Base-by-base conservation (phyloP, 2,329 filamentous ascomycete genomes). In the Hypoxylon rubiginosum region DNA sequence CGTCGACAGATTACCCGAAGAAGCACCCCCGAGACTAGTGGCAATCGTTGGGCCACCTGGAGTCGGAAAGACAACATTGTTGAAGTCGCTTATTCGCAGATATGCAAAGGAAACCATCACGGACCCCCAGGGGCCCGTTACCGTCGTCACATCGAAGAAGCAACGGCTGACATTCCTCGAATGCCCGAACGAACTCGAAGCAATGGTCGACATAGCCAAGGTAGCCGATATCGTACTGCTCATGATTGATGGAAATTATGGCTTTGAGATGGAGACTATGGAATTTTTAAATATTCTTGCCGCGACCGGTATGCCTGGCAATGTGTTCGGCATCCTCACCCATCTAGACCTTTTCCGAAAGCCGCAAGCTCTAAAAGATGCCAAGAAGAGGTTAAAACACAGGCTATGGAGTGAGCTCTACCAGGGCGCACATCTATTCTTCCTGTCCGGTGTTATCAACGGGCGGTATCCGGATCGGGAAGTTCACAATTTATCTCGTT, bases 181-280 rank as follows among this genome's bases (percentile, higher is more conserved):
- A 87, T 97, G 93, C 76, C 94, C 97, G n/a, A 95, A 98, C 77
- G 94, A 96, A 73, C 88, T 99, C 58, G 94, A 97, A 68, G 92
- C 92, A 71, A 97, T 98, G 93, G 94, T 99, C 70, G 96, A 99
- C 79, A 87, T 97, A 61, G 93, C 96, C 64, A 99, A 99, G 81
- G 92, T 99, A 46, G 96, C 97, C 17, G 96, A 99, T 78, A 97
- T 99, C 74, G 93, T 98, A 5, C 85, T 99, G 53, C 86, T 99
- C 61, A 96, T 99, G 92, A 99, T 99, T 73, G 96, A 99, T 77
- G 97, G 96, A 60, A 98, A 98, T 81, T 99, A 92, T 75, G 97
- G 96, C 13, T 99, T 99, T 77, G 96, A 99, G 82, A 99, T 99
- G 96, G 96, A 99, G 85, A 99, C 96, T 0, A 99, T 99, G 96